A percentile compares a stretch with the other conserved stretches of the same genome.
phyloP scores from a whole-genome alignment of 2,329 filamentous ascomycete species.

The Celoporthe dispersa region DNA sequence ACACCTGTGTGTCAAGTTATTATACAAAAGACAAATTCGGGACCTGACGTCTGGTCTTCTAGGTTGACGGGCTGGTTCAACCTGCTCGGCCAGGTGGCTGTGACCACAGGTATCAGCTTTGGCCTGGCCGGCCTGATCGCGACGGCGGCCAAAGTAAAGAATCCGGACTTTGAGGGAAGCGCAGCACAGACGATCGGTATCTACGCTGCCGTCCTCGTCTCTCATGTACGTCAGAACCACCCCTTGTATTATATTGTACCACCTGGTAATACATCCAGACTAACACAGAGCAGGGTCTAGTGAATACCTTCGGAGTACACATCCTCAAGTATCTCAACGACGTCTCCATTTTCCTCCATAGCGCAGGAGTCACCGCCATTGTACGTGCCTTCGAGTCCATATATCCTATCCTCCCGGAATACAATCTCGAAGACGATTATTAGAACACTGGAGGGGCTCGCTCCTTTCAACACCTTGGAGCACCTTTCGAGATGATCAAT shows the following conservation, averaged over 20 bases:
- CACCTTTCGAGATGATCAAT: background rate
- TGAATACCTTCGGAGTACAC: conserved; percentile 63
- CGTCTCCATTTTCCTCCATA: conserved; percentile 58
- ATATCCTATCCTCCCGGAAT: background rate
- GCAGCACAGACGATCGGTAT: conserved; percentile 60
- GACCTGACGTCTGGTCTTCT: background rate
- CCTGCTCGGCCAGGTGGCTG: conserved; percentile 45
- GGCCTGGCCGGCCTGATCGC: conserved; percentile 45
- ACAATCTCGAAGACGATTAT: background rate
- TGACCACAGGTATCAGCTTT: conserved; percentile 48
- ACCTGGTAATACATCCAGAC: background rate
- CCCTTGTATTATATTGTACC: background rate
- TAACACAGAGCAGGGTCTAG: conserved; percentile 46
- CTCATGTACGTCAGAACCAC: conserved; percentile 29
- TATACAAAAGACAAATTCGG: no score
- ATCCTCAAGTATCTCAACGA: conserved; percentile 62
- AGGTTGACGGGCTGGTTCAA: conserved; percentile 48
- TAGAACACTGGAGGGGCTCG: background rate
- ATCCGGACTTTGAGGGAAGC: conserved; percentile 44
- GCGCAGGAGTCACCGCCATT: conserved; percentile 54
- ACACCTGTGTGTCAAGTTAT: background rate
- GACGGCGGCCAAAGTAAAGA: conserved; percentile 44
- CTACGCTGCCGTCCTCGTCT: conserved; percentile 59
- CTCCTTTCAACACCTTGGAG: background rate
- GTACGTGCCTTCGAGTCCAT: background rate